Conservation (phyloP, 257 asterid species). For the Nyctanthes arbortristis region DNA sequence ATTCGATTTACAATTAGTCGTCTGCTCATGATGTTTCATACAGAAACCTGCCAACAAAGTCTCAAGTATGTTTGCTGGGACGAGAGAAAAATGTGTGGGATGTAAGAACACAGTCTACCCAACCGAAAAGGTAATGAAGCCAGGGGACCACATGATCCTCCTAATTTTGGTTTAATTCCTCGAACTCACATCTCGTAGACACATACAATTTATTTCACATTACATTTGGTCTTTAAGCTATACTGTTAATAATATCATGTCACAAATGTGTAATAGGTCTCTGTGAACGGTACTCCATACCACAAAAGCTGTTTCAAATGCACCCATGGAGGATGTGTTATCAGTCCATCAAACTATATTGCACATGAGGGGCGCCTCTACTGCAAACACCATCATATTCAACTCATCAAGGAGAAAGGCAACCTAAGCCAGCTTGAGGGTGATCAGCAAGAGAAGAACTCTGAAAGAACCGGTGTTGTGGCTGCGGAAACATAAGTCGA, state of each 20-base stretch:
- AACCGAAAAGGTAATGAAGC: slow-evolving; percentile 76
- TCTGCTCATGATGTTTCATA: slow-evolving; percentile 8
- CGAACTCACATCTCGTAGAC: not conserved
- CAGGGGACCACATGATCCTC: not conserved
- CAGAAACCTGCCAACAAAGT: slow-evolving; percentile 80
- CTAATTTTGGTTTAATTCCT: not conserved
- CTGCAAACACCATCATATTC: slow-evolving; percentile 97
- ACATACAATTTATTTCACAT: not conserved
- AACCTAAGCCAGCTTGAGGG: slow-evolving; percentile 97
- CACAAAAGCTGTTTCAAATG: slow-evolving; percentile 94
- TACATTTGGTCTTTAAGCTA: not conserved
- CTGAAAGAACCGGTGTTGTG: slow-evolving; percentile 25
- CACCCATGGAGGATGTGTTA: slow-evolving; percentile 92
- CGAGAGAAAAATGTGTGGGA: slow-evolving; percentile 80
- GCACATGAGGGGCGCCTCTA: slow-evolving; percentile 93
- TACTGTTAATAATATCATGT: not conserved
- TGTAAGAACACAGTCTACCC: slow-evolving; percentile 84
- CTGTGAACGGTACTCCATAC: slow-evolving; percentile 83
- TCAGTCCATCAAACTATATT: slow-evolving; percentile 92
- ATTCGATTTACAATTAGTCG: not conserved
- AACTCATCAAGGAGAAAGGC: slow-evolving; percentile 97
- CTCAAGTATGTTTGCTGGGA: slow-evolving; percentile 80
- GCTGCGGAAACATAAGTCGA: slow-evolving; percentile 36
- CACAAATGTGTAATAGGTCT: slow-evolving; percentile 47
- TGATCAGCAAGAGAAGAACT: slow-evolving; percentile 45